phyloP scores from a whole-genome alignment of 2,329 filamentous ascomycete genomes.

The Cercospora nicotianae region DNA sequence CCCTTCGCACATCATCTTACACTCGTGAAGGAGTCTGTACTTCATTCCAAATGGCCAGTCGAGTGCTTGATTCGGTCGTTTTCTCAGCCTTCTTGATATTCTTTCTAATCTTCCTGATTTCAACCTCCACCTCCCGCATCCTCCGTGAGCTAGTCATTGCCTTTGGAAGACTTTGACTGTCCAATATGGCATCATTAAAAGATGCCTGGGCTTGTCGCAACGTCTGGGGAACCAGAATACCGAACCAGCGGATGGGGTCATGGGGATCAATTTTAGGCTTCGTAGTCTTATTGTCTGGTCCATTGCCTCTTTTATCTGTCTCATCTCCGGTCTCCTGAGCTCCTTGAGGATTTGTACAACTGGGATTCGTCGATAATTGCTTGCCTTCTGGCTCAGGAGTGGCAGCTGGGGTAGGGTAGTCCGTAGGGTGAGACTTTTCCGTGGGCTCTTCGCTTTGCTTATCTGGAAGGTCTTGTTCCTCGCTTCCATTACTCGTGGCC shows the following conservation, averaged over 20 bases:
- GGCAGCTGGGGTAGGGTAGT: conserved; percentile 30
- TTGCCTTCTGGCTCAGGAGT: conserved; percentile 48
- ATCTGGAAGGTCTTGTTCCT: neutral
- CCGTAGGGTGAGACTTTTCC: neutral
- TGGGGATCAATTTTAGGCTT: conserved; percentile 20
- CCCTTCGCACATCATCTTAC: neutral
- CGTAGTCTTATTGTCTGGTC: conserved; percentile 3
- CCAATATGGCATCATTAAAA: conserved; percentile 55
- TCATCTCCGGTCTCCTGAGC: neutral
- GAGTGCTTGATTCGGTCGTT: neutral
- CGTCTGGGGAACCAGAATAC: conserved; percentile 52
- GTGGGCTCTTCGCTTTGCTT: neutral
- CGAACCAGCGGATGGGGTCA: conserved; percentile 61
- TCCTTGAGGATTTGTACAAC: neutral
- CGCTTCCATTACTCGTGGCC: neutral
- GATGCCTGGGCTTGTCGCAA: conserved; percentile 59
- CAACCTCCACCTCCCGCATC: conserved; percentile 66
- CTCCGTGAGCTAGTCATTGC: conserved; percentile 59
- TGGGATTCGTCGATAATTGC: neutral
- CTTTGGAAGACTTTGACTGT: conserved; percentile 58
- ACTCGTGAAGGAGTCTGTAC: neutral
- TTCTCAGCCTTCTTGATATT: conserved; percentile 43
- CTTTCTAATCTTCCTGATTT: conserved; percentile 61
- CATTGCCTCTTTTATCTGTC: neutral
- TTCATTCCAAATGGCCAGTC: neutral